Conservation (phyloP, 2,329 filamentous ascomycete genomes). For the Ophiosphaerella herpotricha region DNA sequence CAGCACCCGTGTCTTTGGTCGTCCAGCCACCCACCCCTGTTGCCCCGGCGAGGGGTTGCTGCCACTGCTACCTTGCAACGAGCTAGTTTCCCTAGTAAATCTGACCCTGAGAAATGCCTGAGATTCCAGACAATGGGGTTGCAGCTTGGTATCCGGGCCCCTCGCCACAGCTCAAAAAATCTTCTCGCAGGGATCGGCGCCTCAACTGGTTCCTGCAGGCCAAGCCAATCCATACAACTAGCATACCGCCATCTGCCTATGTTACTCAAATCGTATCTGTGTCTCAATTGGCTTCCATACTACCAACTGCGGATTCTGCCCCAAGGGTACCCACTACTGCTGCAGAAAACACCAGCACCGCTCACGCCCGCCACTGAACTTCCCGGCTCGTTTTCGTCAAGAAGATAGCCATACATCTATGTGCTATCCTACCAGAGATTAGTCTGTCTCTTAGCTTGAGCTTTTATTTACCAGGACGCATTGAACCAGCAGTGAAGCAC, state of each 20-base stretch:
- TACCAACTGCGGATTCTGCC: background rate
- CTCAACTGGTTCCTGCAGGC: background rate
- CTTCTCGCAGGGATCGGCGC: background rate
- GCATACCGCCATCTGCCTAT: background rate
- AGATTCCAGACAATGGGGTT: too few relatives aligned
- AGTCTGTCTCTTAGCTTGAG: background rate
- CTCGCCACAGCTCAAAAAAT: too few relatives aligned
- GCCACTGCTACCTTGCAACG: too few relatives aligned
- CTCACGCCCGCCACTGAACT: background rate
- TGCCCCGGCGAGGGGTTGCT: too few relatives aligned
- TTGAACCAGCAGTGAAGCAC: background rate
- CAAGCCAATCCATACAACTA: background rate
- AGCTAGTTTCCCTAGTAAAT: too few relatives aligned
- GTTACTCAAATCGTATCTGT: background rate
- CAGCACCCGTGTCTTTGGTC: background rate
- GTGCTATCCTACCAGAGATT: background rate
- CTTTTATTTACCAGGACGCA: background rate
- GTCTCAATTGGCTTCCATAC: too few relatives aligned
- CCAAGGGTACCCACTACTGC: background rate
- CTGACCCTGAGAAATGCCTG: too few relatives aligned
- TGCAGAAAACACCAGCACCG: background rate
- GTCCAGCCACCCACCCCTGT: too few relatives aligned
- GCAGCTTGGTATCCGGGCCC: too few relatives aligned
- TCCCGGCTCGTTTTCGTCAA: background rate
- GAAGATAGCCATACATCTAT: background rate